Base-by-base conservation (phyloP, 139 green algal species). In the Micractinium conductrix region DNA sequence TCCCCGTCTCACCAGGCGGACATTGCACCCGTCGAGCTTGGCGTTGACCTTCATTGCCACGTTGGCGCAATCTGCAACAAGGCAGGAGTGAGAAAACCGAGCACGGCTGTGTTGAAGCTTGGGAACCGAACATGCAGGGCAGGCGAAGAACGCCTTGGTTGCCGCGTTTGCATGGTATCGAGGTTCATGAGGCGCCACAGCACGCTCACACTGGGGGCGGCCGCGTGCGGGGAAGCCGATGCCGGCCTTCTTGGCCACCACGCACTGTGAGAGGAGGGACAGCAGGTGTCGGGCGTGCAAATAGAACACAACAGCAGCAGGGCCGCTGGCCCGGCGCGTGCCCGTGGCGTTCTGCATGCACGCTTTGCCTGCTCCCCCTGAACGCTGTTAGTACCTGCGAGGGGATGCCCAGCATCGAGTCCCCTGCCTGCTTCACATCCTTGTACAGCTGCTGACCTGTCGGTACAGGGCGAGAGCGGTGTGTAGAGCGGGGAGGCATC, bases 21-120 rank as follows among this genome's bases (percentile, higher is more conserved):
- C 85, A 79, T 96, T 95, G 79, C 90, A 85, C 45, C 94, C 94
- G 42, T 92, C 92, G 86, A 97, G 88, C 91, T 97, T 97, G 83
- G 89, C 88, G 80, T 97, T 97, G 55, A 97, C 89, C 85, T 96
- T 96, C 87, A 97, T 83, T 35, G 79, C 81, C 60, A 90, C 65
- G 70, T 88, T 89, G 86, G 84, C 84, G 79, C 74, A 83, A 91
- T 96, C 92, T 96, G 93, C 50, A 48, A 1, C 10, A 3, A 55
- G 21, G 2, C 24, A 33, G 74, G 74, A 4, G 55, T 10, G 43
- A 43, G 68, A 1, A 8, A n/a, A 37, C 26, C 26, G 58, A 21
- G 24, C 58, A 8, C 22, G 24, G 4, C 28, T 12, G 53, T 6
- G 7, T 21, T 3, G 53, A 19, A 30, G 53, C 53, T 22, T 10